Base-by-base conservation (phyloP, 2,329 filamentous ascomycete species). In the Madurella fahalii region DNA sequence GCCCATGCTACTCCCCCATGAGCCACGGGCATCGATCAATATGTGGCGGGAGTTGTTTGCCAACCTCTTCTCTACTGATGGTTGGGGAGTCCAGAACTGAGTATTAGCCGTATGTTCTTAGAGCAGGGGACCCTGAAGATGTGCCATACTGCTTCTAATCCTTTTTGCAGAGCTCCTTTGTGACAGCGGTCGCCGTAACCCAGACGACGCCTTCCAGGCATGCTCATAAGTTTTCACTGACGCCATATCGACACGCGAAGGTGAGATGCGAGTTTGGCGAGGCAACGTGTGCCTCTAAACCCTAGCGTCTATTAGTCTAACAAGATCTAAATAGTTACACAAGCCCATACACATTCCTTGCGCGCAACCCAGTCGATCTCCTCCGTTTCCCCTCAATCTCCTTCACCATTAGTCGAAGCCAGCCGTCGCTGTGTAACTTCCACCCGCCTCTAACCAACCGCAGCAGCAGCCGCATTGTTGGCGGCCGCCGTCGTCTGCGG, bases 211-310 rank as follows among this genome's bases (percentile, higher is more conserved):
- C 13, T 11, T 12, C 13, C 13, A 37, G 13, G 4, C 11, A 15
- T 9, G 4, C 9, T 37, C 34, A 11, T 9, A 37, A 37, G 34
- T 12, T 12, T 12, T 12, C 34, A 11, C 34, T 4, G 9, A 4
- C 9, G 9, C 11, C 34, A 11, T 4, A 9, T 15, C 9, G 9
- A 12, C 34, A 37, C 34, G 4, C 34, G n/a, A 37, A 37, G 4
- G 11, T 9, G 11, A 37, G 34, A 37, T 15, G 11, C 9, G 13
- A 37, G 34, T 53, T 62, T 64, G 54, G 48, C 51, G 66, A 68
- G 67, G 67, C 67, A 69, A 30, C 63, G 64, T 68, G 58, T 67
- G 67, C 69, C 68, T 56, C 68, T 59, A 63, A 68, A 69, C 64
- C 61, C 60, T 64, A 62, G 54, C 64, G 61, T 68, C 68, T 67